Percentiles rank a stretch among this genome's conserved stretches.
phyloP scores from a whole-genome alignment of 2,329 filamentous ascomycete genomes.

The Dactylella cylindrospora region DNA sequence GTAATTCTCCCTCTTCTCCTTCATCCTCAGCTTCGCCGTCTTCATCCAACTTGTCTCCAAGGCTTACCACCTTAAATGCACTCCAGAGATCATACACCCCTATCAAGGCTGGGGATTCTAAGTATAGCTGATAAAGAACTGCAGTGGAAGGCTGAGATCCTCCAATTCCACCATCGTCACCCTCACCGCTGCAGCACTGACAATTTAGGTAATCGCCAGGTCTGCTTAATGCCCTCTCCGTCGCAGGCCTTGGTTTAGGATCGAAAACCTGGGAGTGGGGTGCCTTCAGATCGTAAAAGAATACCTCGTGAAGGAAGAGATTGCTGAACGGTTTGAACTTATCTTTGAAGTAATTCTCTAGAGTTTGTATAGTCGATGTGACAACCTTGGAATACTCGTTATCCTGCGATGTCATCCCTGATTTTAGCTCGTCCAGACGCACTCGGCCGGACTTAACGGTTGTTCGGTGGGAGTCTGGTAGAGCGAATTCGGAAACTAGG shows the following conservation, averaged over 20 bases:
- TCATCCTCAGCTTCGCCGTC: slow-evolving; percentile 54
- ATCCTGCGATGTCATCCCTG: slow-evolving; percentile 69
- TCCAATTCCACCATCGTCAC: slow-evolving; percentile 50
- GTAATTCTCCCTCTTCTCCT: slow-evolving; percentile 54
- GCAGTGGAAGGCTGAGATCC: slow-evolving; percentile 66
- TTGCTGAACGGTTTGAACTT: slow-evolving; percentile 55
- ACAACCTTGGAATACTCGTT: slow-evolving; percentile 69
- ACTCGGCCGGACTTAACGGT: slow-evolving; percentile 81
- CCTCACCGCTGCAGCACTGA: slow-evolving; percentile 63
- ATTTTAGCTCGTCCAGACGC: slow-evolving; percentile 73
- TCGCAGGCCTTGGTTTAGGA: slow-evolving; percentile 67
- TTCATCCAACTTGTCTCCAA: slow-evolving; percentile 55
- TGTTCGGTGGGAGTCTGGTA: slow-evolving; percentile 66
- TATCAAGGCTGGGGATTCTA: slow-evolving; percentile 69
- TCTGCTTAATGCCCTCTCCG: slow-evolving; percentile 70
- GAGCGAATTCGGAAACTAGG: slow-evolving; percentile 57
- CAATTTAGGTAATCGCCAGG: slow-evolving; percentile 79
- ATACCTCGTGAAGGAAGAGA: slow-evolving; percentile 68
- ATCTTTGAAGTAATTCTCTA: slow-evolving; percentile 57
- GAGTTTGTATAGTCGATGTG: slow-evolving; percentile 58
- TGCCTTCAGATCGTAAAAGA: slow-evolving; percentile 71
- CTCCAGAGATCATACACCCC: slow-evolving; percentile 79
- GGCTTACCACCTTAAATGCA: slow-evolving; percentile 69
- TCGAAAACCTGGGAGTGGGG: slow-evolving; percentile 70
- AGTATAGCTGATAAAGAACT: slow-evolving; percentile 75